These are phyloP conservation scores for Ambrosia artemisiifolia DNA, from an alignment of 129 eudicot genomes.

Conservation along the genomic window DNA sequence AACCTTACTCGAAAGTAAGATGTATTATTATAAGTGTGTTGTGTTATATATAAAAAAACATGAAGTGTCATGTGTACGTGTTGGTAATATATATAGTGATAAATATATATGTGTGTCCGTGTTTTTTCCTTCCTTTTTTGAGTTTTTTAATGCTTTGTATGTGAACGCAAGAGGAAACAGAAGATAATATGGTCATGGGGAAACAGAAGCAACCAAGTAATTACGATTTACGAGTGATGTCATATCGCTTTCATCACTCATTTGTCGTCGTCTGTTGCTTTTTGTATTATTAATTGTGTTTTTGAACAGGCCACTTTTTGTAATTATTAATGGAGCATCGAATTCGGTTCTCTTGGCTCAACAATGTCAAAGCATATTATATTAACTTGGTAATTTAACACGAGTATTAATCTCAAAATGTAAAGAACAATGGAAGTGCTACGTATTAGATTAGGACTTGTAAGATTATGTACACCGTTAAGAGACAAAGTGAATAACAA, in stretches of 20 bases:
- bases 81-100: background rate
- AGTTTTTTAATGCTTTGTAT: background rate
- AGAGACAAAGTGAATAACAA: no score
- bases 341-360: background rate
- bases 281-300: background rate
- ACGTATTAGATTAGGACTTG: no score
- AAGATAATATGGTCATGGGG: background rate
- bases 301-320: no score
- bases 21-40: no score
- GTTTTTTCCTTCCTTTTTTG: no score
- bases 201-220: constrained; percentile 2
- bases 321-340: background rate
- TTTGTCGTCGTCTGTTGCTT: background rate
- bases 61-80: background rate
- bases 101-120: background rate
- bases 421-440: no score
- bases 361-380: no score
- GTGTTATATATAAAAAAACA: no score
- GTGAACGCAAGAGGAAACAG: background rate
- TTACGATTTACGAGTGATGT: background rate
- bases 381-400: no score
- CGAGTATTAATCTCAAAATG: no score
- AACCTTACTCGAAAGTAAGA: background rate
- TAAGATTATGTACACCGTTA: no score
- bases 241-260: background rate